Conservation (phyloP, 2,329 filamentous ascomycete genomes). For the Paecilomyces dactylethromorphus region DNA sequence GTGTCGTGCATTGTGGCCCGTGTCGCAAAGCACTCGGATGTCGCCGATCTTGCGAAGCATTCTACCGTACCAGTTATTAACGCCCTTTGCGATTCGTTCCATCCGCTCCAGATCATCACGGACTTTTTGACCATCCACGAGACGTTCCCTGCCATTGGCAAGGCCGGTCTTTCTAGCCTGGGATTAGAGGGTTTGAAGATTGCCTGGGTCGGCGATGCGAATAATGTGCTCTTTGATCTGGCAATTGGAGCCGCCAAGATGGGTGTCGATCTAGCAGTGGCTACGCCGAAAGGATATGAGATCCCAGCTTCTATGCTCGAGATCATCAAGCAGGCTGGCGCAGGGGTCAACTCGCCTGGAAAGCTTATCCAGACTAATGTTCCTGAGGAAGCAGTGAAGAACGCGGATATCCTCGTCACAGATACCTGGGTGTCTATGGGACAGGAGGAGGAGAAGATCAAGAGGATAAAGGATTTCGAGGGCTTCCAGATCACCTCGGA, state of each 20-base stretch:
- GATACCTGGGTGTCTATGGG: slow-evolving; percentile 99
- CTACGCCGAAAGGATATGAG: slow-evolving; percentile 75
- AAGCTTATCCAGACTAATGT: slow-evolving; percentile 67
- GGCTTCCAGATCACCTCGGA: slow-evolving; percentile 90
- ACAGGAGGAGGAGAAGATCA: slow-evolving; percentile 76
- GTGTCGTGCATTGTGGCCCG: slow-evolving; percentile 75
- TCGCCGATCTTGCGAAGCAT: slow-evolving; percentile 62
- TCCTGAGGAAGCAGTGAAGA: slow-evolving; percentile 77
- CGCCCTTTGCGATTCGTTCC: slow-evolving; percentile 81
- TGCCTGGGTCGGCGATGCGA: slow-evolving; percentile 93
- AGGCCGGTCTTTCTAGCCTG: slow-evolving; percentile 41
- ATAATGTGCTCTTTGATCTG: slow-evolving; percentile 93
- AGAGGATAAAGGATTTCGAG: slow-evolving; percentile 71
- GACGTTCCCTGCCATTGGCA: slow-evolving; percentile 52
- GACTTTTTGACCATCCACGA: slow-evolving; percentile 90
- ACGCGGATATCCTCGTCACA: slow-evolving; percentile 85
- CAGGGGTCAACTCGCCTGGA: slow-evolving; percentile 53
- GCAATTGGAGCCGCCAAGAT: slow-evolving; percentile 82
- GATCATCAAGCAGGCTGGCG: slow-evolving; percentile 60
- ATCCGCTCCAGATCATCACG: slow-evolving; percentile 89
- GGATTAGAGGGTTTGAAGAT: slow-evolving; percentile 80
- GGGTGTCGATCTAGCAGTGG: slow-evolving; percentile 79
- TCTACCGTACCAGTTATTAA: slow-evolving; percentile 79
- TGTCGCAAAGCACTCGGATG: slow-evolving; percentile 70
- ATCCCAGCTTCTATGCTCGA: slow-evolving; percentile 70